Evolutionary conservation across 805 yeast genomes (phyloP).

Genomic region (Suhomyces prunicola): DNA sequence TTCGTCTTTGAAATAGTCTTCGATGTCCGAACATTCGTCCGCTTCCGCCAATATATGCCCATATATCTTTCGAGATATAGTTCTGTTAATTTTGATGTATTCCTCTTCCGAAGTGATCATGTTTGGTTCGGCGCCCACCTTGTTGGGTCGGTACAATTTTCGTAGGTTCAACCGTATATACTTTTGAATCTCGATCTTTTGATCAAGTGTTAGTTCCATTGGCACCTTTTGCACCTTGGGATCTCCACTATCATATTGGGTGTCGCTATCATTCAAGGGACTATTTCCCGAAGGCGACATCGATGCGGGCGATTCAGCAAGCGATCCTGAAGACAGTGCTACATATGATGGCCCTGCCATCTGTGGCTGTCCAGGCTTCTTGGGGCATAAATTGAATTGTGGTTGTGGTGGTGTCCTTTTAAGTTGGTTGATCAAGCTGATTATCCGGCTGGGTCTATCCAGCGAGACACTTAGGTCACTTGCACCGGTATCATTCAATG

Average conservation of each 20-base stretch:
- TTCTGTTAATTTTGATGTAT: slow-evolving; percentile 61
- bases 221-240: slow-evolving; percentile 2
- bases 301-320: slow-evolving; percentile 6
- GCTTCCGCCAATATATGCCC: slow-evolving; percentile 19
- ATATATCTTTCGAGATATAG: slow-evolving; percentile 60
- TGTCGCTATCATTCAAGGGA: slow-evolving; percentile 8
- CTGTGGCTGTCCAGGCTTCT: background rate
- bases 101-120: slow-evolving; percentile 29
- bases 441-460: slow-evolving; percentile 7
- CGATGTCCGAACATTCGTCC: slow-evolving; percentile 3
- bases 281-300: slow-evolving; percentile 8
- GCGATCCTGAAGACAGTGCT: background rate
- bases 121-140: background rate
- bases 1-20: slow-evolving; percentile 16
- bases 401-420: slow-evolving; percentile 3
- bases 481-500: slow-evolving; percentile 1
- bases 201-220: slow-evolving; percentile 32
- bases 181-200: slow-evolving; percentile 56
- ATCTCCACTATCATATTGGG: slow-evolving; percentile 7
- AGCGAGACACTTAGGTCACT: background rate
- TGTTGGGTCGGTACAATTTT: slow-evolving; percentile 40
- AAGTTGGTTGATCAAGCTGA: slow-evolving; percentile 11
- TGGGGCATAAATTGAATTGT: background rate
- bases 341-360: background rate
- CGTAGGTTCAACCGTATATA: slow-evolving; percentile 52